These are phyloP conservation scores for Dictyostelium capitatum DNA, from an alignment of 78 protist species.

Conservation along the genomic window DNA sequence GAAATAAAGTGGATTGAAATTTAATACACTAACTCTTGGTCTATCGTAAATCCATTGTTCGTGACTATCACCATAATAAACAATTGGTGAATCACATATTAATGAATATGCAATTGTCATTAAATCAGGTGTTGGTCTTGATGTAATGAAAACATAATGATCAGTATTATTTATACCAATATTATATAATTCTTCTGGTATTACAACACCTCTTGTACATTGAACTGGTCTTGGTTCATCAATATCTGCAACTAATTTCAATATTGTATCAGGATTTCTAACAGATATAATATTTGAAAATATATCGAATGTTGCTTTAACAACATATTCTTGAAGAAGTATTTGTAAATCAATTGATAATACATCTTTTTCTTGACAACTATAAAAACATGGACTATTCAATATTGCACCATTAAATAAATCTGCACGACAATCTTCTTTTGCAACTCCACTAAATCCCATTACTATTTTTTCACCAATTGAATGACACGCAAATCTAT, in stretches of 20 bases:
- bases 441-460: neutral
- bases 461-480: neutral
- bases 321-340: neutral
- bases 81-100: conserved; percentile 34
- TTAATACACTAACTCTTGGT: conserved; percentile 37
- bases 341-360: neutral
- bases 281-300: neutral
- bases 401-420: neutral
- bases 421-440: neutral
- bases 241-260: neutral
- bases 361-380: conserved; percentile 24
- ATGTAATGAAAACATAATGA: conserved; percentile 36
- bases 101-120: conserved; percentile 31
- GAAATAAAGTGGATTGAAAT: conserved; percentile 49
- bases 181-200: conserved; percentile 3
- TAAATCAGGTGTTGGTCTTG: conserved; percentile 30
- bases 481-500: neutral
- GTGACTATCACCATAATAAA: neutral
- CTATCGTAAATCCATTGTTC: conserved; percentile 27
- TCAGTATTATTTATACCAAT: conserved; percentile 12
- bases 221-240: neutral
- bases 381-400: conserved; percentile 20
- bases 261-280: neutral
- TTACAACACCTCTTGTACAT: conserved; percentile 12
- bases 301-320: conserved; percentile 13